Percentiles rank a stretch among this genome's conserved stretches.
Conservation (phyloP, 2,329 filamentous ascomycete genomes). For the Xylaria sp. region DNA sequence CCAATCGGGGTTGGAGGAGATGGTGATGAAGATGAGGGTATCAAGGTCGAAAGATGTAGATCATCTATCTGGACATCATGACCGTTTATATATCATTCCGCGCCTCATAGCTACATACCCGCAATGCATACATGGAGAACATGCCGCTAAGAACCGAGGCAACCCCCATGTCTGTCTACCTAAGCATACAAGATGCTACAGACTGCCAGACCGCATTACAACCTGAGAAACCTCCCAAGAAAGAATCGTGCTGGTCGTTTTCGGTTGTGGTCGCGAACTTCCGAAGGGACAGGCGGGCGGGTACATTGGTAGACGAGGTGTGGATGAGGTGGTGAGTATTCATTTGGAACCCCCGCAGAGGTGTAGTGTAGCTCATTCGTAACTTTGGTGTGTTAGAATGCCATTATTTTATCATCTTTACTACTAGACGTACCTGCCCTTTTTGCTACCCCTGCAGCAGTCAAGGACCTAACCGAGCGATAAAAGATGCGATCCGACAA, state of each 20-base stretch:
- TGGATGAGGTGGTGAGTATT: not conserved
- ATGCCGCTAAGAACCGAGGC: slow-evolving; percentile 19
- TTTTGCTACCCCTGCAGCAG: slow-evolving; percentile 21
- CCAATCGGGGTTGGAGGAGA: slow-evolving; percentile 11
- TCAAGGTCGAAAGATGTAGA: slow-evolving; percentile 14
- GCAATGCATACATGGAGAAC: not conserved
- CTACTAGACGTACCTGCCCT: not conserved
- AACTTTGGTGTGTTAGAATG: too few species aligned
- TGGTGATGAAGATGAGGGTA: slow-evolving; percentile 16
- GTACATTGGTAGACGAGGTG: slow-evolving; percentile 19
- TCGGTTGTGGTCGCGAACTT: slow-evolving; percentile 22
- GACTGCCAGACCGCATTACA: not conserved
- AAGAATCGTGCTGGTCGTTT: slow-evolving; percentile 11
- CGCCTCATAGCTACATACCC: slow-evolving; percentile 16
- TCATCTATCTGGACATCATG: slow-evolving; percentile 21
- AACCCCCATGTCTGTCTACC: slow-evolving; percentile 2
- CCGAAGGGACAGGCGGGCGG: slow-evolving; percentile 3
- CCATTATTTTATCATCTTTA: too few species aligned
- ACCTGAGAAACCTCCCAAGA: slow-evolving; percentile 3
- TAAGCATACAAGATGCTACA: not conserved
- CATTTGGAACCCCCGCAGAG: too few species aligned
- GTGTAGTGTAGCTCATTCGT: too few species aligned
- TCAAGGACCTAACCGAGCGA: not conserved
- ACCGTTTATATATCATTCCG: slow-evolving; percentile 23
- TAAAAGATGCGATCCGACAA: too few species aligned